Evolutionary conservation across 345 rosid species (phyloP), one percentile per base, ranked within the genome.

Genomic region (Draba incana): DNA sequence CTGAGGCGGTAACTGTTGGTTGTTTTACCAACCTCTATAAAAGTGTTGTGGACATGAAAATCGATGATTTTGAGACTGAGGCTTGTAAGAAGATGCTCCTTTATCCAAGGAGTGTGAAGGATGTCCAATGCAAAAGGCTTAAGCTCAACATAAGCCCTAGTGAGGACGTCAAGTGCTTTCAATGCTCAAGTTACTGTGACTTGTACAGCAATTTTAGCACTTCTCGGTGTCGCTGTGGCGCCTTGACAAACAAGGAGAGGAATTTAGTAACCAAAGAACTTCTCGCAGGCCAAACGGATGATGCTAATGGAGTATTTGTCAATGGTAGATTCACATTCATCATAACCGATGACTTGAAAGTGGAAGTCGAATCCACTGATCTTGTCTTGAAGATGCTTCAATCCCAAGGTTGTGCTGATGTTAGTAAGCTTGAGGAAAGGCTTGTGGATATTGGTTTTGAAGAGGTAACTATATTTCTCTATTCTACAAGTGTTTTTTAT

Each of bases 291-390:
- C 4, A 56, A 15, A 20, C 6, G 5, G 35, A 31, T 5, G 35
- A 31, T 31, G 35, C 35, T 31, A 31, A 35, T 27, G 57, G 60
- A 66, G 72, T 66, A 24, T 73, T 66, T 73, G 61, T 72, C 38
- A 41, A 44, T 7, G 59, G 42, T 10, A 37, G 53, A 35, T 24
- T 3, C 14, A 42, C 56, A 24, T 58, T 49, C 41, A 50, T 73
- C 55, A 41, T 73, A 23, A 66, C 61, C 4, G 77, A 73, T 5
- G 72, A 66, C 59, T 46, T 73, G 64, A 35, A 57, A 38, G 71
- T 73, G 3, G n/a, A 23, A 20, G 54, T 61, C 9, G 37, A 37
- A 25, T 60, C 65, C 24, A 59, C 54, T 39, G 61, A 24, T 25
- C 28, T 61, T 45, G 47, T 54, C 72, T 11, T 73, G 51, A 62